phyloP scores from a whole-genome alignment of 2,329 filamentous ascomycete genomes.

The Alternaria brassicae region DNA sequence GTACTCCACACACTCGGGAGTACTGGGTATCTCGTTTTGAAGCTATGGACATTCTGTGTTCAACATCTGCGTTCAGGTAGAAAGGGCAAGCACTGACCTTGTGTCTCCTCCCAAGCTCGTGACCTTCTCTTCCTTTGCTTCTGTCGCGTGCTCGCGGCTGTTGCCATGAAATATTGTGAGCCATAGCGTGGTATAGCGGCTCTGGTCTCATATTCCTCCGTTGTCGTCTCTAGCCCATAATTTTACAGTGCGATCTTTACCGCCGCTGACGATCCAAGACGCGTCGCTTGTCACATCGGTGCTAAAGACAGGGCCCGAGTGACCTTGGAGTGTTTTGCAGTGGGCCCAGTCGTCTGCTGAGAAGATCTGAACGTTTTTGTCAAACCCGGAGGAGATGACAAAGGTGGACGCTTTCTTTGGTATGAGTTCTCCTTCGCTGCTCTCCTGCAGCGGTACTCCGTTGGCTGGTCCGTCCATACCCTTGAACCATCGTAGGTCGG shows the following conservation, averaged over 20 bases:
- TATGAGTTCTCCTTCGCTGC: constrained; percentile 67
- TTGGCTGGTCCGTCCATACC: constrained; percentile 77
- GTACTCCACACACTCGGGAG: constrained; percentile 16
- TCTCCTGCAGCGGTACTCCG: constrained; percentile 65
- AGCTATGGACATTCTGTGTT: constrained; percentile 23
- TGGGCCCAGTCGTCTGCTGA: constrained; percentile 95
- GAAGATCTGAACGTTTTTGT: constrained; percentile 94
- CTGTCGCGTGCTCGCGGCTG: neutral
- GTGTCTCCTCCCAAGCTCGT: constrained; percentile 12
- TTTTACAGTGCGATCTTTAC: constrained; percentile 94
- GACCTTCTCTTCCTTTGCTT: constrained; percentile 1
- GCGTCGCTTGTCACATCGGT: constrained; percentile 87
- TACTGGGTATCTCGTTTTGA: constrained; percentile 26
- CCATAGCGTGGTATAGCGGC: neutral
- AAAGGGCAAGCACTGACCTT: constrained; percentile 20
- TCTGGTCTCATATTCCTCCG: constrained; percentile 39
- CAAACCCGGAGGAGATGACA: constrained; percentile 88
- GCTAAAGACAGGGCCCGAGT: constrained; percentile 90
- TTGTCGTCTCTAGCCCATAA: constrained; percentile 82
- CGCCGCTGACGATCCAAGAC: constrained; percentile 92
- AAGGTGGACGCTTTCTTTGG: constrained; percentile 92
- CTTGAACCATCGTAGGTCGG: constrained; percentile 93
- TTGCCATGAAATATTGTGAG: neutral
- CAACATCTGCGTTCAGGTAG: constrained; percentile 15
- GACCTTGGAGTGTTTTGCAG: constrained; percentile 84